Percentiles rank a stretch among this genome's conserved stretches.
These are phyloP conservation scores for Tuber umbilicatum DNA, from an alignment of 495 filamentous ascomycete genomes.

Conservation along the genomic window DNA sequence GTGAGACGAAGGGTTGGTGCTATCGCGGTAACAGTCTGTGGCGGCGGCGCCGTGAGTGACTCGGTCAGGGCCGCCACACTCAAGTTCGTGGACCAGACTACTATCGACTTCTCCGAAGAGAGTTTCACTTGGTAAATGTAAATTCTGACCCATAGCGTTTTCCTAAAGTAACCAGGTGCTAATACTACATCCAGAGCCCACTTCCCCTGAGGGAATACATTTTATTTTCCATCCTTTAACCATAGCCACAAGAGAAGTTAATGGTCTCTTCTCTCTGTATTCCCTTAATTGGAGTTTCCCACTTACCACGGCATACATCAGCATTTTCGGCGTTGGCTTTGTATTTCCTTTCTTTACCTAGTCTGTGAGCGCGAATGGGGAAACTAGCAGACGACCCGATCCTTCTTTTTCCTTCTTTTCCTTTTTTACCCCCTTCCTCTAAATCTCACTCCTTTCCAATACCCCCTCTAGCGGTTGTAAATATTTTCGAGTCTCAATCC, in stretches of 20 bases:
- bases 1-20: slow-evolving; percentile 70
- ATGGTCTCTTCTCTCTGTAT: background rate
- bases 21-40: slow-evolving; percentile 86
- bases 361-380: background rate
- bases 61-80: slow-evolving; percentile 72
- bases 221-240: background rate
- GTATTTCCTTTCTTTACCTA: background rate
- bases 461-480: background rate
- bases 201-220: background rate
- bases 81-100: slow-evolving; percentile 54
- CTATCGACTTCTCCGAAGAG: slow-evolving; percentile 80
- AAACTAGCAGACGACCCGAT: background rate
- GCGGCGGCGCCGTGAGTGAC: slow-evolving; percentile 74
- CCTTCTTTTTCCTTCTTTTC: background rate
- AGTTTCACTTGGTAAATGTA: slow-evolving; percentile 71
- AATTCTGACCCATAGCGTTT: background rate
- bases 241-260: background rate
- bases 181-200: background rate
- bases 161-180: background rate
- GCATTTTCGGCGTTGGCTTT: slow-evolving; percentile 1
- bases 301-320: background rate
- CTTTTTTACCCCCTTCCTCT: background rate
- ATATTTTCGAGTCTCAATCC: background rate
- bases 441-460: background rate
- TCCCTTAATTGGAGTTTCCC: background rate